These are phyloP conservation scores for Schizochytrium sp. DNA, from an alignment of 108 stramenopile genomes.

Conservation along the genomic window DNA sequence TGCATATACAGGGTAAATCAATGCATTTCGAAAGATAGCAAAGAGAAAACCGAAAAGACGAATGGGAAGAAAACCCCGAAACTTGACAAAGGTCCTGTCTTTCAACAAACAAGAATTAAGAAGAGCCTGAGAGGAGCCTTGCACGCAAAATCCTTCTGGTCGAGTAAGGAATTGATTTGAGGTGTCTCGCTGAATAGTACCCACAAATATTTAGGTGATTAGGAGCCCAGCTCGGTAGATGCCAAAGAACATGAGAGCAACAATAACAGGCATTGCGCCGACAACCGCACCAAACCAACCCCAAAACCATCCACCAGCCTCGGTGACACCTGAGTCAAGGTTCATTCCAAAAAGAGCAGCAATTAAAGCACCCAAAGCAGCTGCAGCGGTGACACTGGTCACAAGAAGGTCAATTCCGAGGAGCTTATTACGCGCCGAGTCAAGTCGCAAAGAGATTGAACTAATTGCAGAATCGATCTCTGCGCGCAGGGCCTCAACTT, in stretches of 20 bases:
- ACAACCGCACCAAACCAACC: slow-evolving; percentile 34
- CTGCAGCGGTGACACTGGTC: slow-evolving; percentile 40
- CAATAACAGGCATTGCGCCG: background rate
- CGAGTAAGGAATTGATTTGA: background rate
- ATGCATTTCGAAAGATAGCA: too few species aligned
- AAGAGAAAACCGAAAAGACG: too few species aligned
- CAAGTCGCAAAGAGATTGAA: slow-evolving; percentile 29
- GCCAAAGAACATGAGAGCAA: slow-evolving; percentile 16
- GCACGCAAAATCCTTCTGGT: background rate
- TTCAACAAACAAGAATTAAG: background rate
- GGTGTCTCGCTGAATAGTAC: background rate
- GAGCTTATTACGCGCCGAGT: slow-evolving; percentile 38
- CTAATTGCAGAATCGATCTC: slow-evolving; percentile 24
- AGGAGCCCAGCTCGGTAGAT: slow-evolving; percentile 47
- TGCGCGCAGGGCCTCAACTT: background rate
- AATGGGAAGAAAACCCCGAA: too few species aligned
- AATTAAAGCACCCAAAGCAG: slow-evolving; percentile 17
- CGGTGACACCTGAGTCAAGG: slow-evolving; percentile 7
- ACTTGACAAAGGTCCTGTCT: too few species aligned
- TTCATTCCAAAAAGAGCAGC: slow-evolving; percentile 51
- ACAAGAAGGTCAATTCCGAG: slow-evolving; percentile 57
- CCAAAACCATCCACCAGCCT: slow-evolving; percentile 34
- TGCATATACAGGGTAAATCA: too few species aligned
- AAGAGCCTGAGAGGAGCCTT: background rate
- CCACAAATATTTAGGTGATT: background rate